Evolutionary conservation across 2,329 filamentous ascomycete species (phyloP).

Genomic region (Paecilomyces variotii): DNA sequence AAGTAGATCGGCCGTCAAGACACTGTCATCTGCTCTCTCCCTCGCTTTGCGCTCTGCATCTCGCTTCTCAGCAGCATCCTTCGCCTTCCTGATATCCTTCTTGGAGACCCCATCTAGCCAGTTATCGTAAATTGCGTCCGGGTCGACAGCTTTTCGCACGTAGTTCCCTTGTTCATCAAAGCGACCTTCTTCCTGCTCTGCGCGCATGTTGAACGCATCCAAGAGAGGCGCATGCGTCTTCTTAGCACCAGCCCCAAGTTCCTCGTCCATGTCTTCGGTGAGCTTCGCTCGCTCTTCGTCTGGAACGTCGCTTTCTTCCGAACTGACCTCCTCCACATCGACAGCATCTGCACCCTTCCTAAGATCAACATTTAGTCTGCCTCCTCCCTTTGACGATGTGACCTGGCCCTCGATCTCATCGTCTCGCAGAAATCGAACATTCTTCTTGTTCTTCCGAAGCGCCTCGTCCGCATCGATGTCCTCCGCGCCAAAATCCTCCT

Average conservation of each 20-base stretch:
- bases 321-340: slow-evolving; percentile 53
- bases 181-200: slow-evolving; percentile 82
- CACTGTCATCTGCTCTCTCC: slow-evolving; percentile 64
- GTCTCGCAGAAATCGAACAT: slow-evolving; percentile 51
- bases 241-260: slow-evolving; percentile 80
- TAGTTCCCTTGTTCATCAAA: slow-evolving; percentile 92
- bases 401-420: slow-evolving; percentile 75
- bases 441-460: slow-evolving; percentile 53
- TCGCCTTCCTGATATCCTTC: slow-evolving; percentile 84
- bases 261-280: slow-evolving; percentile 73
- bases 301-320: slow-evolving; percentile 51
- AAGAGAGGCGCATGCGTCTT: slow-evolving; percentile 91
- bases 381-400: slow-evolving; percentile 62
- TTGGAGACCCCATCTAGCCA: slow-evolving; percentile 92
- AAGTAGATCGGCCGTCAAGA: slow-evolving; percentile 66
- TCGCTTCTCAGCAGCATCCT: slow-evolving; percentile 76
- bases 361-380: slow-evolving; percentile 52
- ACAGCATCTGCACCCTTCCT: slow-evolving; percentile 44
- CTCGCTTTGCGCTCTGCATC: slow-evolving; percentile 67
- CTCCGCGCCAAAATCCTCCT: slow-evolving; percentile 51
- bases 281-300: slow-evolving; percentile 62
- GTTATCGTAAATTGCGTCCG: slow-evolving; percentile 80
- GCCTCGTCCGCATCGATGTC: slow-evolving; percentile 45
- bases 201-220: slow-evolving; percentile 90
- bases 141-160: slow-evolving; percentile 79